Base-by-base conservation (phyloP, 129 eudicot species). In the Escallonia rubra region DNA sequence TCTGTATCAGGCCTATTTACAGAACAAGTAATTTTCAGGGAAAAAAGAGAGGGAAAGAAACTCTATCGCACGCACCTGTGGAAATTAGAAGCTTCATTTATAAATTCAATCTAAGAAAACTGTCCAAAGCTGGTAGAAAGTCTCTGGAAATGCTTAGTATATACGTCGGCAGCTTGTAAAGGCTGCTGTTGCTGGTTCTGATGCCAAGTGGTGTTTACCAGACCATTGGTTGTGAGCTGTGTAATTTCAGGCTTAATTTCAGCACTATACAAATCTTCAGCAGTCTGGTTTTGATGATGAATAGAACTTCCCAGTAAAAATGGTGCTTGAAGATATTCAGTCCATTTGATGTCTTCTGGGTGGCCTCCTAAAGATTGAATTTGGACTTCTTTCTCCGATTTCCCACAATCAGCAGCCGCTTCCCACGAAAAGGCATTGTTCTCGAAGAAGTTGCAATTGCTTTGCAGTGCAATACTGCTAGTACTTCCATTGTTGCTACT, bases 141-240 rank as follows among this genome's bases (percentile, higher is more conserved):
- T 76, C 95, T 80, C 68, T 88, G 96, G 48, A 88, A 87, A 79
- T 83, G 72, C 81, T 82, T 85, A 67, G 66, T 83, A 74, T 90
- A 87, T 56, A 76, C 51, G 46, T 82, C 92, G 57, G 85, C 80
- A 71, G 76, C 72, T 41, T 64, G 73, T 45, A 47, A 39, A 54
- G 66, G 71, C 49, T 43, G 71, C 14, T 53, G 77, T 14, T 70
- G 77, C 61, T 64, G 81, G 44, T 47, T 60, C 5, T 70, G 72
- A 56, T 46, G 71, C 70, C 76, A 69, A 59, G 16, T 23, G 34
- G 34, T 23, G 1, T 23, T 23, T 23, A 23, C 34, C 10, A 44
- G 48, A 54, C 23, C 71, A 65, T 74, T 77, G 11, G 70, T 62
- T 49, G 64, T 52, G 61, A 68, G 81, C 10, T 73, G 72, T 8